phyloP scores from a whole-genome alignment of 495 filamentous ascomycete genomes.

The Letharia lupina region DNA sequence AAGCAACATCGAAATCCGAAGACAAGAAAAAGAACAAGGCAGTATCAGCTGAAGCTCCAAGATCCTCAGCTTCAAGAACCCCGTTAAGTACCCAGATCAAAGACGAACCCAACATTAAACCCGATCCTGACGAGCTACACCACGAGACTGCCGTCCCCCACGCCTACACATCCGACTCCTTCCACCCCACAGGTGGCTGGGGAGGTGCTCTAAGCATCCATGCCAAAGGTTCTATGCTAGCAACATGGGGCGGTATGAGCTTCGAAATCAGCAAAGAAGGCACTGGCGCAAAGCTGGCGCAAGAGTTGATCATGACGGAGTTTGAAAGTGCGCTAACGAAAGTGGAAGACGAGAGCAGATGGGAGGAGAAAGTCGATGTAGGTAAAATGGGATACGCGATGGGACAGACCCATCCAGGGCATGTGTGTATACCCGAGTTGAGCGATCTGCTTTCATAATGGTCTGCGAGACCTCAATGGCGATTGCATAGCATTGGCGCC shows the following conservation, averaged over 20 bases:
- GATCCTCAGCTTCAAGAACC: conserved; percentile 12
- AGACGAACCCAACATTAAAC: conserved; percentile 26
- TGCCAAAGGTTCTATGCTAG: conserved; percentile 39
- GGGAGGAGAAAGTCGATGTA: conserved; percentile 19
- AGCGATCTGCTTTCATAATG: conserved; percentile 26
- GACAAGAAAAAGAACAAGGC: conserved; percentile 17
- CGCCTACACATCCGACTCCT: conserved; percentile 35
- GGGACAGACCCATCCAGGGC: conserved; percentile 44
- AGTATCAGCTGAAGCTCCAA: conserved; percentile 3
- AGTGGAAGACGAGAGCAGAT: conserved; percentile 17
- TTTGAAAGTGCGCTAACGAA: conserved; percentile 36
- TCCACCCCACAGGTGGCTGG: conserved; percentile 45
- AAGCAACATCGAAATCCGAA: conserved; percentile 18
- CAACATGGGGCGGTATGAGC: conserved; percentile 38
- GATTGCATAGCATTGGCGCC: neutral
- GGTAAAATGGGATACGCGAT: conserved; percentile 40
- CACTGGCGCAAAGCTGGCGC: conserved; percentile 32
- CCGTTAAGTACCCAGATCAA: conserved; percentile 12
- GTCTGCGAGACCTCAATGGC: neutral
- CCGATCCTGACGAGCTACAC: conserved; percentile 19
- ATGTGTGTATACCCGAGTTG: conserved; percentile 40
- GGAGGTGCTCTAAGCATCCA: conserved; percentile 50
- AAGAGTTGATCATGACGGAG: conserved; percentile 43
- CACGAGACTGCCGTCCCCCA: conserved; percentile 19
- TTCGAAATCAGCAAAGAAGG: conserved; percentile 27